Base-by-base conservation (phyloP, 2,329 filamentous ascomycete species). In the Arthrobotrys entomopaga region DNA sequence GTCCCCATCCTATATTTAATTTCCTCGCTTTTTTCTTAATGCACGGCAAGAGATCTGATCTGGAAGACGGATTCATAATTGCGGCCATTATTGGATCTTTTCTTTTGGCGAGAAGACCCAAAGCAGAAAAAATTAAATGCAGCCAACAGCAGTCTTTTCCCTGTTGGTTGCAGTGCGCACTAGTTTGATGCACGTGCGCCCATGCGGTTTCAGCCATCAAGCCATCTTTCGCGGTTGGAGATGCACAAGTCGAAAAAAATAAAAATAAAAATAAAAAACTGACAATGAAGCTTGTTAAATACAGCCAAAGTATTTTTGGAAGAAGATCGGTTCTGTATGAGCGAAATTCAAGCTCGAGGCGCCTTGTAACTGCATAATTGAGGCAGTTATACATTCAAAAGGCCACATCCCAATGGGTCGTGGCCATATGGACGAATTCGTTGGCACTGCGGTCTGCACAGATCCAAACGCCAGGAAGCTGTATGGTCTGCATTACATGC, bases 151-250 rank as follows among this genome's bases (percentile, higher is more conserved):
- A 46, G 16, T 54, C 60, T 72, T 72, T 53, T 43, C 46, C 38
- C 24, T 61, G 43, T 72, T 58, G 54, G 58, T 54, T 49, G 50
- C 26, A 43, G 34, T 50, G 50, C 48, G 50, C 38, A 63, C 70
- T 67, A 74, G 67, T 63, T 73, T 34, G 40, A 67, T 74, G 57
- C 57, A 63, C 70, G 56, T 67, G 63, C 70, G 70, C 70, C 70
- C 70, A 74, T 63, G 52, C n/a, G 59, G 70, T 74, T 74, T 74
- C 70, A 74, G 70, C 70, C 70, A 38, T 50, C 57, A 63, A 74
- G 70, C 70, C 70, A 57, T 61, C 67, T 67, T 67, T 52, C 34
- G 29, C 29, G 29, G 29, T 34, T 34, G 29, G 29, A 34, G 29
- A 34, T 34, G 29, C 29, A 34, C 29, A 34, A 48, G 54, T 73